Conservation (phyloP, 495 filamentous ascomycete species). For the Podospora tetraspora region DNA sequence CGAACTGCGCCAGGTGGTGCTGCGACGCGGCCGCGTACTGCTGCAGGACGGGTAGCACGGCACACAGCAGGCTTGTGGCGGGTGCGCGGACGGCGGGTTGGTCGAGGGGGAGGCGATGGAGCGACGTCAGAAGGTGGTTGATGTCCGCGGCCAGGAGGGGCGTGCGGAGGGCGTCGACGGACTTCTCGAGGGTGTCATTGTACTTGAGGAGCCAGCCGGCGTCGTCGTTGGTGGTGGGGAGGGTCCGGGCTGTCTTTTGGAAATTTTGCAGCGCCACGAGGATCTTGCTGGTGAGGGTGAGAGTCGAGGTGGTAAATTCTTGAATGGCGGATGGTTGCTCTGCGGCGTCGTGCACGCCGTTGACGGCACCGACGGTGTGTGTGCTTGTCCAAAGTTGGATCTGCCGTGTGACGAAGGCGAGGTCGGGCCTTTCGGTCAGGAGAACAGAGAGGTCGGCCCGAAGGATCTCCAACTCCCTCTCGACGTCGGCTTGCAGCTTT, state of each 20-base stretch:
- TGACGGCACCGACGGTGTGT: constrained; percentile 13
- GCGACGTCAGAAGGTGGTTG: constrained; percentile 42
- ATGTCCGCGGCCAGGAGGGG: constrained; percentile 44
- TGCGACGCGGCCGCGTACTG: constrained; percentile 62
- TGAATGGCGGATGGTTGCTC: constrained; percentile 11
- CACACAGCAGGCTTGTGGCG: constrained; percentile 57
- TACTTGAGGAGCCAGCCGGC: constrained; percentile 58
- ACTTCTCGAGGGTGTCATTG: constrained; percentile 50
- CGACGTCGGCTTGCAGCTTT: constrained; percentile 42
- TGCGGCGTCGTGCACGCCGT: constrained; percentile 14
- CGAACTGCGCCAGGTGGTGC: constrained; percentile 46
- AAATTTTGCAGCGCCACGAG: constrained; percentile 70
- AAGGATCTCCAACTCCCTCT: constrained; percentile 41
- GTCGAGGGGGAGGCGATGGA: constrained; percentile 46
- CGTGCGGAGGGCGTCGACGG: constrained; percentile 55
- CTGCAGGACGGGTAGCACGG: constrained; percentile 65
- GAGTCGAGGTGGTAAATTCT: constrained; percentile 45
- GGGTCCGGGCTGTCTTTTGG: constrained; percentile 40
- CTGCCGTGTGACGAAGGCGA: constrained; percentile 60
- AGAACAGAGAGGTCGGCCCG: constrained; percentile 39
- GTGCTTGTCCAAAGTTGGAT: constrained; percentile 45
- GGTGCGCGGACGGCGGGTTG: constrained; percentile 37
- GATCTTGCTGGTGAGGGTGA: constrained; percentile 55
- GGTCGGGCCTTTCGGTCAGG: constrained; percentile 45
- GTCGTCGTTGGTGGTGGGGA: constrained; percentile 53